Conservation (phyloP, 2,329 filamentous ascomycete genomes). For the Trichoderma sp. region DNA sequence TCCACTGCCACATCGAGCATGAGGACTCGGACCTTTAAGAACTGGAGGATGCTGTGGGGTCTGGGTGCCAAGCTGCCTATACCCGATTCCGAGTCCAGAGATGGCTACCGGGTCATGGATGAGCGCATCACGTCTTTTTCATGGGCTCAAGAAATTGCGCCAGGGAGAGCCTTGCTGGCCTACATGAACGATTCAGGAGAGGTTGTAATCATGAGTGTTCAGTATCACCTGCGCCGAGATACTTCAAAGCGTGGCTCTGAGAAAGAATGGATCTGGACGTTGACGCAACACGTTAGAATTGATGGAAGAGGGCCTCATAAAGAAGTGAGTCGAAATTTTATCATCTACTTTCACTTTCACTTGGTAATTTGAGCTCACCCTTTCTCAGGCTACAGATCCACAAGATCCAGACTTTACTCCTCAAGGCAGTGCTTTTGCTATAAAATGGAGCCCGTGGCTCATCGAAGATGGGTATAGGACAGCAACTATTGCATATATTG, state of each 20-base stretch:
- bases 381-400: constrained; percentile 36
- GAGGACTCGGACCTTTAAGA: constrained; percentile 48
- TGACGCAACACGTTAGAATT: constrained; percentile 57
- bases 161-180: constrained; percentile 52
- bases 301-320: constrained; percentile 51
- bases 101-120: constrained; percentile 43
- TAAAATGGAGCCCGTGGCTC: constrained; percentile 61
- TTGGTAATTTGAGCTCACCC: neutral
- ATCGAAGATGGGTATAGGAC: constrained; percentile 41
- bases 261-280: constrained; percentile 50
- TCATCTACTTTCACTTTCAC: neutral
- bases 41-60: constrained; percentile 61
- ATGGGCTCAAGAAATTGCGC: constrained; percentile 53
- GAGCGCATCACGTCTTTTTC: constrained; percentile 57
- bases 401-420: constrained; percentile 56
- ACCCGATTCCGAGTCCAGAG: constrained; percentile 45
- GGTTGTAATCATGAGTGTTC: constrained; percentile 56
- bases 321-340: constrained; percentile 27
- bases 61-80: constrained; percentile 57
- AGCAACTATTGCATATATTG: constrained; percentile 55
- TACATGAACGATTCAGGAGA: constrained; percentile 57
- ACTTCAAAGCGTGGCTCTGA: constrained; percentile 31
- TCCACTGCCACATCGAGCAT: constrained; percentile 38
- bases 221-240: constrained; percentile 41
- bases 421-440: constrained; percentile 52